These are phyloP conservation scores for Venturia asperata DNA, from an alignment of 2,329 filamentous ascomycete genomes.

Conservation along the genomic window DNA sequence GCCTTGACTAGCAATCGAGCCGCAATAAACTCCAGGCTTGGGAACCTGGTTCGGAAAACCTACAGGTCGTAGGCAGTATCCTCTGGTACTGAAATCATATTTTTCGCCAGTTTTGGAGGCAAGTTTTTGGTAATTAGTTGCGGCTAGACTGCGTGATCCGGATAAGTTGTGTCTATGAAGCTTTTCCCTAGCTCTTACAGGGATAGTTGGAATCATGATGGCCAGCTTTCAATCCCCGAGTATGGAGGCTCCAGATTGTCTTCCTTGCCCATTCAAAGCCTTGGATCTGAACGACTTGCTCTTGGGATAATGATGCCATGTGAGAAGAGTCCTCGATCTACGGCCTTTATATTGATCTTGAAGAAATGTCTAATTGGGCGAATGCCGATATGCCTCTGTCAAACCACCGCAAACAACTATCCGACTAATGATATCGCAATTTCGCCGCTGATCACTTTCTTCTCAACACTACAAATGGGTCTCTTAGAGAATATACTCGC, in stretches of 20 bases:
- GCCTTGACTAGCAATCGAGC: constrained; percentile 2
- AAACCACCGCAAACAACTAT: no score
- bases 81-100: neutral
- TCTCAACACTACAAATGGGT: neutral
- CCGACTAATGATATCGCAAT: no score
- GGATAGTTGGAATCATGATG: neutral
- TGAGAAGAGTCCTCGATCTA: no score
- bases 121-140: neutral
- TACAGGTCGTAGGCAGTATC: neutral
- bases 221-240: neutral
- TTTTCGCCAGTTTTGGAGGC: neutral
- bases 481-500: neutral
- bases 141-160: neutral
- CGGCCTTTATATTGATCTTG: no score
- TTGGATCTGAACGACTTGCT: neutral
- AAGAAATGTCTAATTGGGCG: neutral
- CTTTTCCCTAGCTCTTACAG: no score
- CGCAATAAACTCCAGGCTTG: neutral
- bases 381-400: neutral
- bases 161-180: no score
- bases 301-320: neutral
- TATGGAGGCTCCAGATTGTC: neutral
- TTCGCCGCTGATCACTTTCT: no score
- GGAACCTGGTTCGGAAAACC: neutral
- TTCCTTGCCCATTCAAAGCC: neutral